Conservation (phyloP, 2,329 filamentous ascomycete species). For the Coleophoma eucalyptorum region DNA sequence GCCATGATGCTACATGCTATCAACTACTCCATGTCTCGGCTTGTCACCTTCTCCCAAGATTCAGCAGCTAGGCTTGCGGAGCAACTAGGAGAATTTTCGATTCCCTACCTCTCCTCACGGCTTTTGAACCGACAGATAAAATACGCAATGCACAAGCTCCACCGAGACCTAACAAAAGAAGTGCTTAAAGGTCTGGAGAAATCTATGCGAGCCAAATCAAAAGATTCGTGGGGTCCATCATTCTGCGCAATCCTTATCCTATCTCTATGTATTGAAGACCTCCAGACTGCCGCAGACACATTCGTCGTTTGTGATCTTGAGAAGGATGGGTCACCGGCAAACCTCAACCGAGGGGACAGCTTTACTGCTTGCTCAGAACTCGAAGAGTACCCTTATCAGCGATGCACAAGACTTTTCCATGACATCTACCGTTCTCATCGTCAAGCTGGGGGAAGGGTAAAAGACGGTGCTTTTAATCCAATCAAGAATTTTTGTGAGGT, state of each 20-base stretch:
- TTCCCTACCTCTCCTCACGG: constrained; percentile 14
- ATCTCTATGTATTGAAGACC: constrained; percentile 19
- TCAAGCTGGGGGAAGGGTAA: constrained; percentile 8
- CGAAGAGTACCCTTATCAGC: constrained; percentile 15
- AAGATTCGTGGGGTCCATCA: constrained; percentile 17
- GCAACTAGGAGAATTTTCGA: background rate
- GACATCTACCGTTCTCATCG: constrained; percentile 18
- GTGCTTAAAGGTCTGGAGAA: constrained; percentile 18
- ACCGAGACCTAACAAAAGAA: constrained; percentile 10
- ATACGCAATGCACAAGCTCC: constrained; percentile 16
- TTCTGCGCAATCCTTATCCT: constrained; percentile 19
- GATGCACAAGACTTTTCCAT: constrained; percentile 18
- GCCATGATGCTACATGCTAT: constrained; percentile 20
- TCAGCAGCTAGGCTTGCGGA: constrained; percentile 8
- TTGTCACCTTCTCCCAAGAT: constrained; percentile 15
- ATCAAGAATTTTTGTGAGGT: constrained; percentile 5
- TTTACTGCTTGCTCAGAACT: constrained; percentile 9
- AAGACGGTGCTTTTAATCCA: constrained; percentile 18
- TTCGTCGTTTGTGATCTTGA: constrained; percentile 17
- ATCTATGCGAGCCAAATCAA: constrained; percentile 12
- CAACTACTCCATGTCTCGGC: constrained; percentile 19
- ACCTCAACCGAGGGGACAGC: constrained; percentile 6
- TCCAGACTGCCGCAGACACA: constrained; percentile 16
- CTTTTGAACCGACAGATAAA: constrained; percentile 21
- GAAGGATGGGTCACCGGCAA: background rate